phyloP scores from a whole-genome alignment of 2,329 filamentous ascomycete species.

The Hypoxylon sp. region DNA sequence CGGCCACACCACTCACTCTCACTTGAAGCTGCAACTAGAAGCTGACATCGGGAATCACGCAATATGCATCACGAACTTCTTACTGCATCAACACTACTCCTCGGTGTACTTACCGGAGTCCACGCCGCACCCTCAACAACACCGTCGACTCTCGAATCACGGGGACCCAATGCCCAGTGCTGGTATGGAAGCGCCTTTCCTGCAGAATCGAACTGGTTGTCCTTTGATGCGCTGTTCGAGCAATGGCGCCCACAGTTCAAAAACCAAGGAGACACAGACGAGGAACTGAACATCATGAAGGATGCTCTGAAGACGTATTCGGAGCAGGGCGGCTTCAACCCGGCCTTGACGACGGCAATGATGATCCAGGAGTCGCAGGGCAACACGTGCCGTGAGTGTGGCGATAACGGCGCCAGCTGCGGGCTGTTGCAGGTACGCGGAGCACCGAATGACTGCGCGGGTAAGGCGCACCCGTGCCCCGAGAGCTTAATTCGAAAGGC shows the following conservation, averaged over 20 bases:
- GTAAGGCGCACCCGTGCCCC: slow-evolving; percentile 24
- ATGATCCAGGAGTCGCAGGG: slow-evolving; percentile 30
- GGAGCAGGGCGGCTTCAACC: slow-evolving; percentile 12
- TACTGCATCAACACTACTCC: slow-evolving; percentile 12
- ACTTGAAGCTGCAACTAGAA: not conserved
- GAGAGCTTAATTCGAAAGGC: slow-evolving; percentile 8
- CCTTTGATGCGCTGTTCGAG: slow-evolving; percentile 24
- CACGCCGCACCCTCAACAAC: slow-evolving; percentile 15
- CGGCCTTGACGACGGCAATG: slow-evolving; percentile 22
- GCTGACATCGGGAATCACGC: not conserved
- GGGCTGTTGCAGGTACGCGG: slow-evolving; percentile 29
- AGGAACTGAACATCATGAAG: slow-evolving; percentile 13
- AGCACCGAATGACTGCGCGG: slow-evolving; percentile 11
- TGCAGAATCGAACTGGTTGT: slow-evolving; percentile 15
- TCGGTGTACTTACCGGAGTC: slow-evolving; percentile 1
- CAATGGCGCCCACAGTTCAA: slow-evolving; percentile 21
- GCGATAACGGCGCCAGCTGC: slow-evolving; percentile 26
- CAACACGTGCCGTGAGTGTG: slow-evolving; percentile 22
- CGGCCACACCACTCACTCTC: not conserved
- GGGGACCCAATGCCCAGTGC: slow-evolving; percentile 8
- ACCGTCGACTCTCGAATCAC: not conserved
- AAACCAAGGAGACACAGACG: slow-evolving; percentile 15
- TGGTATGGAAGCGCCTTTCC: slow-evolving; percentile 31
- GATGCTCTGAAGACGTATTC: slow-evolving; percentile 19
- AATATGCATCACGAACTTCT: slow-evolving; percentile 23